Evolutionary conservation across 192 early-diverging fungal species (phyloP), one percentile per base, ranked within the genome.

Genomic region (Linnemannia elongata): DNA sequence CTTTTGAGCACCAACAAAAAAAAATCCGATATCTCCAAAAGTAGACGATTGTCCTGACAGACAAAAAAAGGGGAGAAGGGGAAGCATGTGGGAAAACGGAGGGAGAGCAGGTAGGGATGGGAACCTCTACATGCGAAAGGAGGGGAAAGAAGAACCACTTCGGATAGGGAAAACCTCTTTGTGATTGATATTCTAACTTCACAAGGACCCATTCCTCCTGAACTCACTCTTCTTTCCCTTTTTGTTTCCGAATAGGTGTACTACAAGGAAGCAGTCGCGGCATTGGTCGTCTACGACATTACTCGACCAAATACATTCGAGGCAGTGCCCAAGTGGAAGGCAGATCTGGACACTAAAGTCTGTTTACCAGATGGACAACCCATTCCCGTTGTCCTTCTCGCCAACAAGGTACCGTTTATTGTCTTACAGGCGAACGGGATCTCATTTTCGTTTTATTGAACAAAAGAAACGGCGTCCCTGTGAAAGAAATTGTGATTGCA

Each of bases 261-360:
- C 27, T 93, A 92, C 80, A 93, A 93, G 75, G 93, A 91, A 35
- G 93, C 93, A 4, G 79, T 91, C 3, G 93, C 90, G 3, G 93
- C 93, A 33, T 84, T 93, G 69, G 90, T 93, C 1, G 93, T 93
- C 0, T 93, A 92, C 69, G 93, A 93, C 75, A 85, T 92, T 13
- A 92, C 91, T 35, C 88, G 91, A 24, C 91, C 91, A 69, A 85
- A 88, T 22, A 91, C 93, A 38, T 93, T 93, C 80, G 91, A 92
- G 66, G 91, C 88, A 0, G 91, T 92, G 1, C 77, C 89, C 12
- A 90, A 90, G 60, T 93, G 93, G 93, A 93, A 93, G 63, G 69
- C 88, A 24, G 93, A 93, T 85, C 78, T 93, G 27, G 93, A 93
- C 79, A 74, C 87, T 9, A 93, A 93, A 77, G 90, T 93, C 30